Percentiles rank a stretch among this genome's conserved stretches.
Evolutionary conservation across 208 protist genomes (phyloP).

Genomic region (Phytomonas francai): DNA sequence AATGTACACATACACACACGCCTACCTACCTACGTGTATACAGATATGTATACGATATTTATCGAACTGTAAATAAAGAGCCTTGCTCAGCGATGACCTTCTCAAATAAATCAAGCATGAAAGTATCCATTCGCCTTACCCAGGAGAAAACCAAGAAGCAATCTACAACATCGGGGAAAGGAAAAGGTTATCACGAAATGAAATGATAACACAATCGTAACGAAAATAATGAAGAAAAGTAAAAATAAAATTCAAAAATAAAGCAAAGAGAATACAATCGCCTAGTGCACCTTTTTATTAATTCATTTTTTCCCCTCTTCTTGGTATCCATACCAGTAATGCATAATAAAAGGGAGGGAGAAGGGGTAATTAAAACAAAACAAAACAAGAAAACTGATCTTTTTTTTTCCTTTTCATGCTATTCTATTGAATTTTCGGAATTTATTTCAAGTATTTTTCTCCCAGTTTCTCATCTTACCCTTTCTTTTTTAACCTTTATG

Average conservation of each 20-base stretch:
- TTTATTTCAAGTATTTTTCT: slow-evolving; percentile 7
- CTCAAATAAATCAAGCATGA: too few relatives aligned
- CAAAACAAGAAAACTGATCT: background rate
- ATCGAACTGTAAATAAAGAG: too few relatives aligned
- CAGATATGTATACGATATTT: too few relatives aligned
- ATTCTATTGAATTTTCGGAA: background rate
- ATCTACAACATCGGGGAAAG: too few relatives aligned
- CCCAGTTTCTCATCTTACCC: background rate
- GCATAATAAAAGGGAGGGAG: slow-evolving; percentile 3
- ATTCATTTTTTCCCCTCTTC: background rate
- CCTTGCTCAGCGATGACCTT: too few relatives aligned
- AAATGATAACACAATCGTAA: too few relatives aligned
- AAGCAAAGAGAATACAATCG: background rate
- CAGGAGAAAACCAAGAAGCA: too few relatives aligned
- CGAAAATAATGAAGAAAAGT: background rate
- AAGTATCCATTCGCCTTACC: too few relatives aligned
- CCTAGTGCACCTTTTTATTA: background rate
- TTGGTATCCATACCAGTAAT: background rate
- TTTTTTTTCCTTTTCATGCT: slow-evolving; percentile 8
- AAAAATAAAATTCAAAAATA: slow-evolving; percentile 9
- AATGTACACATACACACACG: too few relatives aligned
- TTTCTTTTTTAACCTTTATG: background rate
- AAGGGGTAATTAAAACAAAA: slow-evolving; percentile 4
- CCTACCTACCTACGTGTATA: too few relatives aligned
- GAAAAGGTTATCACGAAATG: too few relatives aligned